Conservation (phyloP, 306 rosid genomes). For the Neltuma alba region DNA sequence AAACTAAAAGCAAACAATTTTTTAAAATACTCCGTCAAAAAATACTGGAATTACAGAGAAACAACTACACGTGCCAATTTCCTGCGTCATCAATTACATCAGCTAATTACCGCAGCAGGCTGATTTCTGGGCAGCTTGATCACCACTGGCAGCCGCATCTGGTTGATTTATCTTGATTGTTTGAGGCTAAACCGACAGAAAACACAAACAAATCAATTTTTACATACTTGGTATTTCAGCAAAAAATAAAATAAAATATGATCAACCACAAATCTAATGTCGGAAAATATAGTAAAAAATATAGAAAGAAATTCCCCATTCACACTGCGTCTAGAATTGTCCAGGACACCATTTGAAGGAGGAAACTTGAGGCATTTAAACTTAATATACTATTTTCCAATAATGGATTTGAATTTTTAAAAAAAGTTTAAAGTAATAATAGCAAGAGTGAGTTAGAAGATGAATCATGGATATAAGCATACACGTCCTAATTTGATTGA, state of each 20-base stretch:
- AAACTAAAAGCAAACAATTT: conserved; percentile 24
- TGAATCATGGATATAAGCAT: neutral
- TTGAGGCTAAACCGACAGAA: conserved; percentile 59
- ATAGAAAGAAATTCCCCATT: neutral
- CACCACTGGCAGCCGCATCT: conserved; percentile 47
- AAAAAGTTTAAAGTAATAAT: neutral
- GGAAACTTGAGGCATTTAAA: neutral
- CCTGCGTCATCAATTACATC: conserved; percentile 31
- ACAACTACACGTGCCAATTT: conserved; percentile 40
- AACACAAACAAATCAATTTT: neutral
- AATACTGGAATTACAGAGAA: conserved; percentile 37
- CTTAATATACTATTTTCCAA: neutral
- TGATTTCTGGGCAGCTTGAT: conserved; percentile 64
- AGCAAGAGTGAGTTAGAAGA: neutral
- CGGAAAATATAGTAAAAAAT: neutral
- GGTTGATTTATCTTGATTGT: conserved; percentile 69
- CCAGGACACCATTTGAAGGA: neutral
- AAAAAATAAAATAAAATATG: neutral
- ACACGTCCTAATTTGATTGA: neutral
- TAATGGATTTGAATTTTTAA: neutral
- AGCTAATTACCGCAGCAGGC: conserved; percentile 69
- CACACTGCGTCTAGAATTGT: neutral
- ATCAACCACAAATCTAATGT: neutral
- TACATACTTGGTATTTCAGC: neutral
- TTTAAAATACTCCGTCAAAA: conserved; percentile 37